Percentiles rank a stretch among this genome's conserved stretches.
phyloP scores from a whole-genome alignment of 306 rosid genomes.

The Argentina anserina region DNA sequence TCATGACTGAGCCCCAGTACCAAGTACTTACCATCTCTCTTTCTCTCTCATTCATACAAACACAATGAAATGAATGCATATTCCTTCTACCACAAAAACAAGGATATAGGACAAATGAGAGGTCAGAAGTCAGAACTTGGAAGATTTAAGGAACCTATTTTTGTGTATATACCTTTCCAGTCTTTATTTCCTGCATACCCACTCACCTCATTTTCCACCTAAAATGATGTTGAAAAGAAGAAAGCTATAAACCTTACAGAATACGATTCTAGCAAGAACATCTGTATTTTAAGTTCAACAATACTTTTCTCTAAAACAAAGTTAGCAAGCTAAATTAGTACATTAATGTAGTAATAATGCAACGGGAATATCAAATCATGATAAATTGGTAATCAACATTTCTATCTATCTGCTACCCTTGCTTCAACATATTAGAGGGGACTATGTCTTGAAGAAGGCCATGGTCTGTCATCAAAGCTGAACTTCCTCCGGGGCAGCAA shows the following conservation, averaged over 20 bases:
- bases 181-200: constrained; percentile 20
- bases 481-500: constrained; percentile 30
- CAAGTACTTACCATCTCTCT: background rate
- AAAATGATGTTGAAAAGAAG: background rate
- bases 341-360: constrained; percentile 14
- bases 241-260: too few species aligned
- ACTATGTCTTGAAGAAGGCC: constrained; percentile 81
- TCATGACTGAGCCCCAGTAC: background rate
- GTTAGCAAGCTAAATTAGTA: constrained; percentile 33
- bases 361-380: background rate
- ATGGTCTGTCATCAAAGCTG: constrained; percentile 39
- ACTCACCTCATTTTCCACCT: constrained; percentile 19
- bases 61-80: constrained; percentile 52
- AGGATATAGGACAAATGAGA: constrained; percentile 52
- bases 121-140: constrained; percentile 33
- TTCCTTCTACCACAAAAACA: constrained; percentile 60
- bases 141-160: constrained; percentile 20
- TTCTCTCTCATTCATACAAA: background rate
- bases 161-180: constrained; percentile 2
- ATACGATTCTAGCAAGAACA: too few species aligned
- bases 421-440: constrained; percentile 58
- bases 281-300: background rate
- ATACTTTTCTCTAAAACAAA: constrained; percentile 20
- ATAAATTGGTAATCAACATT: background rate
- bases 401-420: constrained; percentile 28